Conservation (phyloP, 371 early-diverging fungal species). For the Phascolomyces articulosus region DNA sequence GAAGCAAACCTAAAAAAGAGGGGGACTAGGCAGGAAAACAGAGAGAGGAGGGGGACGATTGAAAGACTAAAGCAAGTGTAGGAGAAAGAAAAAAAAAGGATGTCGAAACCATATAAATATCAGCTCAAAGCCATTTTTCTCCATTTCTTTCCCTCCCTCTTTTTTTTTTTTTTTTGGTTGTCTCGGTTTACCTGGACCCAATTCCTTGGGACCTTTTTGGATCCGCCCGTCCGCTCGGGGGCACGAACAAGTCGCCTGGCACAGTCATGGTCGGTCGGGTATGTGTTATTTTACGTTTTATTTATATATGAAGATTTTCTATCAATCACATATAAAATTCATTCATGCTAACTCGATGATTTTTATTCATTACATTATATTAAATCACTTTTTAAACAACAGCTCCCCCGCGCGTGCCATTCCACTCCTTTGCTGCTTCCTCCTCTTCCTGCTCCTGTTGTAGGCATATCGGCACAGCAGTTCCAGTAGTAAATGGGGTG, state of each 20-base stretch:
- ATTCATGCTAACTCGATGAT: too few species aligned
- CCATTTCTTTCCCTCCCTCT: not conserved
- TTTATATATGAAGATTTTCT: not conserved
- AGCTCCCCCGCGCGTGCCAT: not conserved
- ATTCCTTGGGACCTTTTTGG: not conserved
- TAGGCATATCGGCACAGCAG: not conserved
- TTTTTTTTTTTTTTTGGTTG: not conserved
- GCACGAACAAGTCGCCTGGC: not conserved
- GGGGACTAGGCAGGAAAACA: too few species aligned
- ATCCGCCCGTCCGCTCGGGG: not conserved
- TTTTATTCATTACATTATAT: too few species aligned
- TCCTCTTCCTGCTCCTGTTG: not conserved
- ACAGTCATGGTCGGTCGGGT: not conserved
- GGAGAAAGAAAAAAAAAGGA: too few species aligned
- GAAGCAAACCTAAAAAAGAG: too few species aligned
- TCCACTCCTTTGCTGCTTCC: not conserved
- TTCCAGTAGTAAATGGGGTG: slow-evolving; percentile 4
- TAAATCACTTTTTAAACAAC: too few species aligned
- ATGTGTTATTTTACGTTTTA: not conserved
- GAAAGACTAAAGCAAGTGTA: too few species aligned
- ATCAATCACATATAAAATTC: not conserved
- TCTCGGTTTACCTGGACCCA: not conserved
- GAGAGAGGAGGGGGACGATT: too few species aligned
- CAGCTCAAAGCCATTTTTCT: not conserved
- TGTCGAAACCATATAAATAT: not conserved